A percentile compares a stretch with the other conserved stretches of the same genome.
These are phyloP conservation scores for Malbranchea cinnamomea DNA, from an alignment of 2,329 filamentous ascomycete species.

Conservation along the genomic window DNA sequence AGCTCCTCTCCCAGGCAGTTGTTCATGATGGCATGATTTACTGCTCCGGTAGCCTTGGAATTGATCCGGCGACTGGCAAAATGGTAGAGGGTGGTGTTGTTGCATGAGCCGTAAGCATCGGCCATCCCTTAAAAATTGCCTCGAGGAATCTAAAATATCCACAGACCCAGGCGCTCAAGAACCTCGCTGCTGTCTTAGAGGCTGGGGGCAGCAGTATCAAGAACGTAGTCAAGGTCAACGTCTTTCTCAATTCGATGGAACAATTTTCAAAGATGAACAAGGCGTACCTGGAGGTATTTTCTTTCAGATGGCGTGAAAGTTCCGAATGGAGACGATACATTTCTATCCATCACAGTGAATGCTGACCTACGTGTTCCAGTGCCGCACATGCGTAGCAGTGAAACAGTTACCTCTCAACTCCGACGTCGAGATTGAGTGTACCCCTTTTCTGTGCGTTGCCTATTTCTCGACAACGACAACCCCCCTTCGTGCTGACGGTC, in stretches of 20 bases:
- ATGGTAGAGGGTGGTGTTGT: slow-evolving; percentile 36
- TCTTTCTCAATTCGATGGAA: slow-evolving; percentile 51
- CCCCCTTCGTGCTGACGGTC: too few species aligned
- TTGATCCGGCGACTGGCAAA: slow-evolving; percentile 39
- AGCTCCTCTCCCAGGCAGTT: slow-evolving; percentile 48
- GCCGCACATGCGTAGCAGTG: slow-evolving; percentile 7
- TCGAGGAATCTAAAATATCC: neutral
- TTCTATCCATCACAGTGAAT: neutral
- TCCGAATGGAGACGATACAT: slow-evolving; percentile 1
- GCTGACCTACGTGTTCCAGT: neutral
- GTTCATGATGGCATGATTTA: slow-evolving; percentile 54
- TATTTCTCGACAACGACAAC: too few species aligned
- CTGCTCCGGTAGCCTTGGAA: slow-evolving; percentile 49
- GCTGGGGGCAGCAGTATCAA: slow-evolving; percentile 44
- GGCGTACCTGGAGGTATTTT: slow-evolving; percentile 64
- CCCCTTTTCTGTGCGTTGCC: too few species aligned
- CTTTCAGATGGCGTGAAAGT: slow-evolving; percentile 8
- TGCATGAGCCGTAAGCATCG: slow-evolving; percentile 8
- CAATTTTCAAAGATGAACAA: slow-evolving; percentile 66
- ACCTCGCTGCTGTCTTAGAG: slow-evolving; percentile 44
- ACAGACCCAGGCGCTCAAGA: slow-evolving; percentile 37
- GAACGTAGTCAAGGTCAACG: slow-evolving; percentile 52
- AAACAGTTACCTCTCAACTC: slow-evolving; percentile 7
- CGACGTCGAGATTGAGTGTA: slow-evolving; percentile 9
- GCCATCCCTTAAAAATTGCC: neutral